Base-by-base conservation (phyloP, 495 filamentous ascomycete genomes). In the Sordaria brevicollis region DNA sequence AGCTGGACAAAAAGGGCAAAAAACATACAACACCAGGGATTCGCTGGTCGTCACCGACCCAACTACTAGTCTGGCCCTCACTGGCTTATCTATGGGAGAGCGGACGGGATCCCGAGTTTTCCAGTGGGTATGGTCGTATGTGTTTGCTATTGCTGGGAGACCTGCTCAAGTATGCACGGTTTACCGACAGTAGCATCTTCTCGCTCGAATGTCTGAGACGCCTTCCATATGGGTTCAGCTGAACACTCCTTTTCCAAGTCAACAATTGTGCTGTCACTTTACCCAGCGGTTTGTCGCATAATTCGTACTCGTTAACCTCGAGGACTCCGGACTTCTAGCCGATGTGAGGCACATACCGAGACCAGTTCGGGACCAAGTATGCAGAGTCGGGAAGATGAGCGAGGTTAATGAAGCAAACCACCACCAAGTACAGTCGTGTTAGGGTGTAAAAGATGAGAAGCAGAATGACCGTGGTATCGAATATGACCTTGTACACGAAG, bases 41-140 rank as follows among this genome's bases (percentile, higher is more conserved):
- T 76, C 76, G 31, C 69, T 70, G 66, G 67, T 73, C 67, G 74
- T 74, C 67, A 74, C 69, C 76, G 75, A 79, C 76, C 75, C 76
- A 74, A 76, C 74, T 80, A 80, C 78, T 79, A 69, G 65, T 76
- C 71, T 38, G 67, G 76, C 74, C 19, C 68, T 69, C 68, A 69
- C 37, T 17, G 37, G 77, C 74, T 81, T 80, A 76, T 79, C 78
- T 80, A 82, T 76, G 81, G 80, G 77, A 81, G 82, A 84, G 80
- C 82, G 81, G 81, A 84, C 82, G 82, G 83, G 81, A 82, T 81
- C 78, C 81, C 81, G 81, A 79, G 73, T 79, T 78, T 68, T 83
- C 81, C 43, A 54, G 43, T 54, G 43, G 43, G 43, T 54, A 54
- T 54, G 43, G 43, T 54, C 43, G 43, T 54, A 54, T 54, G 43